Evolutionary conservation across 2,329 filamentous ascomycete genomes (phyloP).

Genomic region (Neoarthrinium moseri): DNA sequence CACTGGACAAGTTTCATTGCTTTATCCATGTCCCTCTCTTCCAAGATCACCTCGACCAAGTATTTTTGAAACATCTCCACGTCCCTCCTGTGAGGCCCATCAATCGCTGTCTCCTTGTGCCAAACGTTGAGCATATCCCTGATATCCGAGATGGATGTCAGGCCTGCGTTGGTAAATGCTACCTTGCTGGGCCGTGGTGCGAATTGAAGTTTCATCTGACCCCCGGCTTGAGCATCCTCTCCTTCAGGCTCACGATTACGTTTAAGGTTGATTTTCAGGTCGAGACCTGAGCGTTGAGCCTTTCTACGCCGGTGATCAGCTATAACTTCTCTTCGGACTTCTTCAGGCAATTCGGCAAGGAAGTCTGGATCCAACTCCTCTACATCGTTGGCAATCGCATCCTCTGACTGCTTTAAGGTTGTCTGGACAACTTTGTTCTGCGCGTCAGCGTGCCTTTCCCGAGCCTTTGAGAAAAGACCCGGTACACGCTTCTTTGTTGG

Average conservation of each 20-base stretch:
- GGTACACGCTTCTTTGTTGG: conserved; percentile 64
- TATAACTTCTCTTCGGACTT: conserved; percentile 75
- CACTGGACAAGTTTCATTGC: conserved; percentile 68
- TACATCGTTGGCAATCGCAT: conserved; percentile 28
- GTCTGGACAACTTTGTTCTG: conserved; percentile 68
- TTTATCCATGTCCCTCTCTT: conserved; percentile 79
- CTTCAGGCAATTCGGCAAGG: conserved; percentile 78
- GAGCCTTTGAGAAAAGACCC: conserved; percentile 40
- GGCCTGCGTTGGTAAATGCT: conserved; percentile 41
- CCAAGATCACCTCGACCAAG: conserved; percentile 65
- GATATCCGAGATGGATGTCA: conserved; percentile 56
- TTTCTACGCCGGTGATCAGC: conserved; percentile 69
- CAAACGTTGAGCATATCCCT: conserved; percentile 74
- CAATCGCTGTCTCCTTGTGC: conserved; percentile 67
- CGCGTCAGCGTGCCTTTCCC: conserved; percentile 51
- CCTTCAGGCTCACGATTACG: conserved; percentile 15
- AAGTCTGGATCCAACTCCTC: conserved; percentile 68
- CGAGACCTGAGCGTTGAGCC: conserved; percentile 53
- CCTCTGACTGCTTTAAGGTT: conserved; percentile 52
- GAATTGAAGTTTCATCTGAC: conserved; percentile 46
- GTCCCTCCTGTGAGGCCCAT: conserved; percentile 79
- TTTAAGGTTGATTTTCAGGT: conserved; percentile 32
- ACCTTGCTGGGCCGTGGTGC: conserved; percentile 43
- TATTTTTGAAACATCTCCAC: conserved; percentile 73
- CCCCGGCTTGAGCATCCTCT: conserved; percentile 22